Evolutionary conservation across 2,329 filamentous ascomycete species (phyloP), one percentile per base, ranked within the genome.

Genomic region (Colletotrichum karsti): DNA sequence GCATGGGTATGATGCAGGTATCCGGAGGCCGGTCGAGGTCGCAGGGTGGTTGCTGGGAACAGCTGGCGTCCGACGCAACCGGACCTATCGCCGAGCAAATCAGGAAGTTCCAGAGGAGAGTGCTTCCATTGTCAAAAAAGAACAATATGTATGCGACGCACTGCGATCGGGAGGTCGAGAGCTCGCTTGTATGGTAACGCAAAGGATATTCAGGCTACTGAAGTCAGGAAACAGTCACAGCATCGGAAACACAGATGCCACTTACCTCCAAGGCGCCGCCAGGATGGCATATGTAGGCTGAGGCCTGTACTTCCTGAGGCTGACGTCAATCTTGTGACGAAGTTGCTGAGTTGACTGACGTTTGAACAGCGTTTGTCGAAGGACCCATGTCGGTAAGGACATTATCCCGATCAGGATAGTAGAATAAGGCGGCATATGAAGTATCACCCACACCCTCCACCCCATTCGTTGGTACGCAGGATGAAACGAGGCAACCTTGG

Each of bases 401-500:
- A 35, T 26, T 61, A n/a, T 54, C 60, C 60, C 53, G 48, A 65
- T 58, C 5, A 55, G 60, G 65, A 50, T n/a, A 57, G 58, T 26
- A 56, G 54, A 26, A 54, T 20, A 59, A 68, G 65, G 65, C 60
- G 60, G 48, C 60, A 66, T 67, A 69, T 69, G 55, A 69, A 67
- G 66, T 69, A 69, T 62, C 62, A 69, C 62, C 48, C 62, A 55
- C 26, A 18, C 8, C 28, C 46, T n/a, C n/a, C 22, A 35, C 51
- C 55, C 48, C 53, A 62, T 69, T 69, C 62, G 66, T 37, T 67
- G 42, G 55, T 62, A 22, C 35, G 48, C 35, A 58, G 50, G 24
- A 61, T 69, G 55, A 69, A 67, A 69, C 66, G 62, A 69, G 66
- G 66, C 55, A 67, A 66, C 62, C 61, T 56, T 12, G 22, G 44